These are phyloP conservation scores for Botrytis cinerea DNA, from an alignment of 2,329 filamentous ascomycete genomes.

Conservation along the genomic window DNA sequence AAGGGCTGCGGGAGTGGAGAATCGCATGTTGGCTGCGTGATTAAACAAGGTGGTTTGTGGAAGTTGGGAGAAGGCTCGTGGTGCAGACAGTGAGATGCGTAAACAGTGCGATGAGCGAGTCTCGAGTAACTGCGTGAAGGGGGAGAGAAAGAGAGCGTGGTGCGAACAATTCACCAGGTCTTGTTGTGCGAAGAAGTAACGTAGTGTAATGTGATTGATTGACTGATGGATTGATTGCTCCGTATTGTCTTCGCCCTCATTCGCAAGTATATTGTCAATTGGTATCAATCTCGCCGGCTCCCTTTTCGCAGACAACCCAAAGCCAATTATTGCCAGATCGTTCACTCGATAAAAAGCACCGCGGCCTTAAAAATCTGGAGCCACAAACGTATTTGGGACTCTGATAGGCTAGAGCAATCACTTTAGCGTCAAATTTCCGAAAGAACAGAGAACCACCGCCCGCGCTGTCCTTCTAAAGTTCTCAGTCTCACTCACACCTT, in stretches of 20 bases:
- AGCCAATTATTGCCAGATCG: conserved; percentile 16
- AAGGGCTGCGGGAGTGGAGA: conserved; percentile 37
- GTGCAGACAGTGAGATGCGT: not conserved
- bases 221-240: not conserved
- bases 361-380: conserved; percentile 20
- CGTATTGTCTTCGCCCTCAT: not conserved
- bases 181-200: not conserved
- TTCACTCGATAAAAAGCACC: not conserved
- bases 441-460: conserved; percentile 26
- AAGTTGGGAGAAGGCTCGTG: not conserved
- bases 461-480: conserved; percentile 32
- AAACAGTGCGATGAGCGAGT: not conserved
- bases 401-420: conserved; percentile 19
- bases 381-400: conserved; percentile 21
- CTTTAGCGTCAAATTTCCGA: conserved; percentile 26
- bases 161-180: conserved; percentile 3
- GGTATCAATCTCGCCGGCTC: not conserved
- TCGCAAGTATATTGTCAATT: not conserved
- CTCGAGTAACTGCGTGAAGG: not conserved
- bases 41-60: not conserved
- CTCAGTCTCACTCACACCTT: conserved; percentile 22
- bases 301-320: not conserved
- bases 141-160: not conserved
- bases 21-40: conserved; percentile 37
- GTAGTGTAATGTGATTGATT: not conserved